Percentiles rank a stretch among this genome's conserved stretches.
Conservation (phyloP, 2,329 filamentous ascomycete genomes). For the Colletotrichum liriopes region DNA sequence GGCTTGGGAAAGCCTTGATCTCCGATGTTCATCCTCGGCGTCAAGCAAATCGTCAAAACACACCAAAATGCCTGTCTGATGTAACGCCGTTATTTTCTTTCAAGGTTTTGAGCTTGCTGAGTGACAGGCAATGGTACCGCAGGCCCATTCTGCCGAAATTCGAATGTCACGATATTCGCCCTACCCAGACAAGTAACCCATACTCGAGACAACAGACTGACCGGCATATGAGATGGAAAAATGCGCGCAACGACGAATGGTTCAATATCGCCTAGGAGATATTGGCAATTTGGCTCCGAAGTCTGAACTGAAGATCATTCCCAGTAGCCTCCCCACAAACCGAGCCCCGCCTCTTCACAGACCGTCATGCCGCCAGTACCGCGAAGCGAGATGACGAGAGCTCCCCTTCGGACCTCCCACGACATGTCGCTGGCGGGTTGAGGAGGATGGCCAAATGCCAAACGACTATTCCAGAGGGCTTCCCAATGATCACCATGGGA, state of each 20-base stretch:
- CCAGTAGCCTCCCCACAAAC: not conserved
- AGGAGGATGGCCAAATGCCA: not conserved
- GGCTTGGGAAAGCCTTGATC: not conserved
- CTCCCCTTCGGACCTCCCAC: not conserved
- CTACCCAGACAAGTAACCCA: not conserved
- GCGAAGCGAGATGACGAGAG: slow-evolving; percentile 27
- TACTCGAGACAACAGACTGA: not conserved
- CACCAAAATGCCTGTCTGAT: not conserved
- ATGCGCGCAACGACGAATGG: not conserved
- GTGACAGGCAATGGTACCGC: not conserved
- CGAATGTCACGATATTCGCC: not conserved
- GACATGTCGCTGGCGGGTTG: not conserved
- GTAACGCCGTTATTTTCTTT: not conserved
- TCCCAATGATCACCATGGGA: too few species aligned
- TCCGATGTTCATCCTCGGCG: slow-evolving; percentile 15
- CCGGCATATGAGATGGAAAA: not conserved
- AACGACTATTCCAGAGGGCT: not conserved
- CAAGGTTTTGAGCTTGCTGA: not conserved
- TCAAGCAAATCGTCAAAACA: slow-evolving; percentile 9
- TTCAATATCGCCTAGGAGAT: not conserved
- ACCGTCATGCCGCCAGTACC: slow-evolving; percentile 22
- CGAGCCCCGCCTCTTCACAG: slow-evolving; percentile 9
- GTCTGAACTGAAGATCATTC: not conserved
- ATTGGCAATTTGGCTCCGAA: not conserved
- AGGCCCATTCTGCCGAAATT: not conserved